Evolutionary conservation across 148 eudicot species (phyloP), one percentile per base, ranked within the genome.

Genomic region (Vaccinium macrocarpon): DNA sequence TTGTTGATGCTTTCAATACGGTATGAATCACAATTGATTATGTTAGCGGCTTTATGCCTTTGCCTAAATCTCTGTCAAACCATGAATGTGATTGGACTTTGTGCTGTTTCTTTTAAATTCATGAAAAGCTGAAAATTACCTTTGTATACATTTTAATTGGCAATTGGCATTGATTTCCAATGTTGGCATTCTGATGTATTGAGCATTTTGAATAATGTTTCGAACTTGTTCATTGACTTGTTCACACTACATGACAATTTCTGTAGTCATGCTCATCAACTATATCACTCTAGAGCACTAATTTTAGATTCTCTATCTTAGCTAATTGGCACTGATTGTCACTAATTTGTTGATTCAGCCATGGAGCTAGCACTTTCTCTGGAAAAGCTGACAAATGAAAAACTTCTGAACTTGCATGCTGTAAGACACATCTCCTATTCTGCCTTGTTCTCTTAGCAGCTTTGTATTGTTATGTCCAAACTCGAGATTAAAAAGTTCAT

Each of bases 341-440:
- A n/a, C 71, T 10, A 64, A 23, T 12, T 51, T 85, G 61, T 25
- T 74, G 25, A 57, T 87, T 72, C 87, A 96, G 99, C 97, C 27
- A 96, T 96, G 99, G 98, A 96, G 84, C 97, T 96, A 83, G 95
- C 99, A 1, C 81, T 96, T 89, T 96, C 98, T 56, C 78, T 96
- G 93, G 99, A 96, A 88, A 96, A 96, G 89, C 88, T 96, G 78
- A 92, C 93, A 23, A 96, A 96, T 88, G 98, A 94, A 85, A 94
- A 96, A 84, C 94, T 96, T 66, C 84, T 96, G 82, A 91, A 91
- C 87, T 76, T 95, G 90, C 97, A 93, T 35, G 89, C 90, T 59
- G 99, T 95, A 90, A 91, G 93, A 81, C 46, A 68, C 49, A 0
- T 15, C 76, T 82, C n/a, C 56, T 38, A 3, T n/a, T 59, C 55